Conservation (phyloP, 805 yeast genomes). For the Suhomyces xylopsoci region DNA sequence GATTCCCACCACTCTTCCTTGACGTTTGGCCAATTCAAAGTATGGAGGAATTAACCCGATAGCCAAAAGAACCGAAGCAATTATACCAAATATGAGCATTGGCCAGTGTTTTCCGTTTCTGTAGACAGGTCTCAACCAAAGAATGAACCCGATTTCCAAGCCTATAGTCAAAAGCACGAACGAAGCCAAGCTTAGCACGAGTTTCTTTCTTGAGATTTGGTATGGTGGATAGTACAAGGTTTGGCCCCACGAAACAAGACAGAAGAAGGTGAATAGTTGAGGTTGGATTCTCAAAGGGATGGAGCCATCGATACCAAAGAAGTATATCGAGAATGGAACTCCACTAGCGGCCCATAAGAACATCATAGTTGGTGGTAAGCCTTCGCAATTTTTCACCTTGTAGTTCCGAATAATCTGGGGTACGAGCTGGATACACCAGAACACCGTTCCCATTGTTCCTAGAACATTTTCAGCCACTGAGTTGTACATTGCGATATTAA, state of each 20-base stretch:
- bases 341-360: conserved; percentile 73
- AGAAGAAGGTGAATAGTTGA: conserved; percentile 69
- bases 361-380: conserved; percentile 87
- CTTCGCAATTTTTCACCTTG: conserved; percentile 73
- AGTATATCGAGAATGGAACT: conserved; percentile 83
- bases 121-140: conserved; percentile 63
- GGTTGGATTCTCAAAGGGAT: conserved; percentile 87
- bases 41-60: conserved; percentile 87
- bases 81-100: conserved; percentile 68
- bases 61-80: conserved; percentile 74
- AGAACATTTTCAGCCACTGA: conserved; percentile 64
- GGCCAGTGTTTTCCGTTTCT: conserved; percentile 67
- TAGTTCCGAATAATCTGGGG: conserved; percentile 83
- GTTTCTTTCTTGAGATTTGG: conserved; percentile 28
- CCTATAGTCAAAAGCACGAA: conserved; percentile 51
- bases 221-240: conserved; percentile 69
- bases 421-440: conserved; percentile 88
- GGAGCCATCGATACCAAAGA: conserved; percentile 65
- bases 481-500: conserved; percentile 17
- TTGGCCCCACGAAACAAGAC: conserved; percentile 65
- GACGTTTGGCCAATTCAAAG: conserved; percentile 72
- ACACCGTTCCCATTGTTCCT: conserved; percentile 85
- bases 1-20: conserved; percentile 85
- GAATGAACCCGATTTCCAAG: conserved; percentile 64
- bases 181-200: conserved; percentile 30